These are phyloP conservation scores for Pseudonectria foliicola DNA, from an alignment of 2,329 filamentous ascomycete genomes.

Conservation along the genomic window DNA sequence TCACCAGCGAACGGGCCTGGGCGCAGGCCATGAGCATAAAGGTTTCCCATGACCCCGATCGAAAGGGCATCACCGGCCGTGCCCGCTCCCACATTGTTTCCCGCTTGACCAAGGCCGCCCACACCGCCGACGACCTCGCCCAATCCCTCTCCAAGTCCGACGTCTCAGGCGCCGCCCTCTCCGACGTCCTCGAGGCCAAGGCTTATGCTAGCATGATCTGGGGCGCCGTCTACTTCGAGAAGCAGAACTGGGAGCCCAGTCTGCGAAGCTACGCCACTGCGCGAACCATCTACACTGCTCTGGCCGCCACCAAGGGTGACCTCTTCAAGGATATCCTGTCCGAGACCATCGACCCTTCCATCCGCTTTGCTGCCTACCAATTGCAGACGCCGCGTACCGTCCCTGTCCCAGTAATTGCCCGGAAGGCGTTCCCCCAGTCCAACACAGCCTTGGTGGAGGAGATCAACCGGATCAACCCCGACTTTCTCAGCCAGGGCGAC, in stretches of 20 bases:
- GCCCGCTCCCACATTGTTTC: slow-evolving; percentile 85
- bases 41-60: slow-evolving; percentile 68
- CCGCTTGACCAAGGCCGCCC: slow-evolving; percentile 71
- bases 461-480: slow-evolving; percentile 64
- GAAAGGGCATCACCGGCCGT: slow-evolving; percentile 69
- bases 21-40: slow-evolving; percentile 96
- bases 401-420: slow-evolving; percentile 70
- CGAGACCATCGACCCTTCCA: slow-evolving; percentile 83
- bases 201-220: slow-evolving; percentile 74
- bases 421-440: slow-evolving; percentile 66
- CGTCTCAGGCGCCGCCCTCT: slow-evolving; percentile 57
- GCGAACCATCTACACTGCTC: slow-evolving; percentile 73
- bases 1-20: slow-evolving; percentile 87
- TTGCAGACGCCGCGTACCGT: slow-evolving; percentile 79
- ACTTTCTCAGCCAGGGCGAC: slow-evolving; percentile 52
- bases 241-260: slow-evolving; percentile 75
- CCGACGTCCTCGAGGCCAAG: slow-evolving; percentile 74
- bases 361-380: slow-evolving; percentile 92
- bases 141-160: slow-evolving; percentile 55
- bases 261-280: slow-evolving; percentile 69
- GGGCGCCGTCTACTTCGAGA: slow-evolving; percentile 78
- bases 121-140: slow-evolving; percentile 61
- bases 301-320: slow-evolving; percentile 59
- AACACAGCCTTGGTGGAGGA: slow-evolving; percentile 55
- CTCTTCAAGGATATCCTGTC: slow-evolving; percentile 79